phyloP scores from a whole-genome alignment of 164 flowering plant genomes.

The Annona squamosa region DNA sequence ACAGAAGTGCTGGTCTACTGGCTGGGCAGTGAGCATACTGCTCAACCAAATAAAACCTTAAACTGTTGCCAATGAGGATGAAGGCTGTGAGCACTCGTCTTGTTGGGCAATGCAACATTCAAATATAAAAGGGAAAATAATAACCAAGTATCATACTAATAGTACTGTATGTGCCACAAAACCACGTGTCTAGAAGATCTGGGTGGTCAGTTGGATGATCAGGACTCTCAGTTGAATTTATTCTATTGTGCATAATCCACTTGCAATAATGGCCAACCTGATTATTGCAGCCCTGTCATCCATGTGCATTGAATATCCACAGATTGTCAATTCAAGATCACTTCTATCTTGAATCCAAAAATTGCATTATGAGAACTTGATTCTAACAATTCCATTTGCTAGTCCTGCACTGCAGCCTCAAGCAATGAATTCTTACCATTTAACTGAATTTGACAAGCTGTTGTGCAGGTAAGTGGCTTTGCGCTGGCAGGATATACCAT shows the following conservation, averaged over 20 bases:
- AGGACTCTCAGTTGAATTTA: neutral
- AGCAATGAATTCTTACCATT: neutral
- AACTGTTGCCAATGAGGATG: no score
- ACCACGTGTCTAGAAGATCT: neutral
- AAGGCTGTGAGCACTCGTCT: no score
- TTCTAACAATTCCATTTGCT: neutral
- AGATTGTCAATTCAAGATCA: neutral
- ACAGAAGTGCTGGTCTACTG: no score
- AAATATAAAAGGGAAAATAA: no score
- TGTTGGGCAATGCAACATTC: no score
- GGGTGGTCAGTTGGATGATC: neutral
- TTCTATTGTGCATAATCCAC: neutral
- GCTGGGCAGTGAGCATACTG: no score
- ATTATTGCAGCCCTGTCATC: neutral
- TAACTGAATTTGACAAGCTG: neutral
- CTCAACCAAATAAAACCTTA: no score
- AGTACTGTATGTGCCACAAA: neutral
- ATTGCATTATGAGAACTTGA: neutral
- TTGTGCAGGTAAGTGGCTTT: constrained; percentile 83
- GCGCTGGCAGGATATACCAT: constrained; percentile 96
- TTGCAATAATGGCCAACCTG: neutral
- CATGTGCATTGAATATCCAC: neutral
- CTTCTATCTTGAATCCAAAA: neutral
- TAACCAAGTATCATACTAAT: neutral
- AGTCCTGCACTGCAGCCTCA: neutral